These are phyloP conservation scores for Lumnitzera racemosa DNA, from an alignment of 345 rosid species.

Conservation along the genomic window DNA sequence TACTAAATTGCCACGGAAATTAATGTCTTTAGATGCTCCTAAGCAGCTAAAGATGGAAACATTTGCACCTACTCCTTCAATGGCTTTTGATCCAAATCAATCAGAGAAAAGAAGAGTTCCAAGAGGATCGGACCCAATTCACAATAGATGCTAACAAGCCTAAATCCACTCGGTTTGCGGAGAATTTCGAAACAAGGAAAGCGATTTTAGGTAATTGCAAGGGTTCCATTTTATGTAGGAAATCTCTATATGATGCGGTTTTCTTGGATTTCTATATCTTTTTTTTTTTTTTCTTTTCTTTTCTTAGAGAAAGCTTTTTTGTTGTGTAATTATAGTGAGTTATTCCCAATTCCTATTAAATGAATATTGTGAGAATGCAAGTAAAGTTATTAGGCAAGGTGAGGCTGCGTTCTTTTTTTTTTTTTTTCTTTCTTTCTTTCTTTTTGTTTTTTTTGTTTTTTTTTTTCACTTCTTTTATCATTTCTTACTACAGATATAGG, in stretches of 20 bases:
- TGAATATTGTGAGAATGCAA: not conserved
- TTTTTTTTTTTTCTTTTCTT: no score
- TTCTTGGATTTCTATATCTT: no score
- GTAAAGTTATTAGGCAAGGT: constrained; percentile 5
- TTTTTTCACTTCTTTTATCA: not conserved
- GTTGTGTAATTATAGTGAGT: no score
- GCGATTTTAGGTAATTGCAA: no score
- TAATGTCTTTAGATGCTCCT: no score
- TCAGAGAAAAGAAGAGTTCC: constrained; percentile 60
- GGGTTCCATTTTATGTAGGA: no score
- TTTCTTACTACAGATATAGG: not conserved
- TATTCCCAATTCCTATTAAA: no score
- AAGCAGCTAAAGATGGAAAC: constrained; percentile 20
- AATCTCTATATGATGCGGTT: no score
- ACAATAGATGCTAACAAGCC: constrained; percentile 50
- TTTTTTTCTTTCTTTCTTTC: not conserved
- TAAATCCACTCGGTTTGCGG: not conserved
- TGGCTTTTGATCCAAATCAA: constrained; percentile 48
- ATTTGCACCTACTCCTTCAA: constrained; percentile 49
- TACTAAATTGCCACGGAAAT: no score
- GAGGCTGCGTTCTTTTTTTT: not conserved
- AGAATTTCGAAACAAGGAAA: no score
- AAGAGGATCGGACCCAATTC: constrained; percentile 92
- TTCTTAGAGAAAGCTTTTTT: no score
- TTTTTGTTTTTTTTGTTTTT: no score